These are phyloP conservation scores for Cadophora luteo-olivacea DNA, from an alignment of 2,329 filamentous ascomycete species.

Conservation along the genomic window DNA sequence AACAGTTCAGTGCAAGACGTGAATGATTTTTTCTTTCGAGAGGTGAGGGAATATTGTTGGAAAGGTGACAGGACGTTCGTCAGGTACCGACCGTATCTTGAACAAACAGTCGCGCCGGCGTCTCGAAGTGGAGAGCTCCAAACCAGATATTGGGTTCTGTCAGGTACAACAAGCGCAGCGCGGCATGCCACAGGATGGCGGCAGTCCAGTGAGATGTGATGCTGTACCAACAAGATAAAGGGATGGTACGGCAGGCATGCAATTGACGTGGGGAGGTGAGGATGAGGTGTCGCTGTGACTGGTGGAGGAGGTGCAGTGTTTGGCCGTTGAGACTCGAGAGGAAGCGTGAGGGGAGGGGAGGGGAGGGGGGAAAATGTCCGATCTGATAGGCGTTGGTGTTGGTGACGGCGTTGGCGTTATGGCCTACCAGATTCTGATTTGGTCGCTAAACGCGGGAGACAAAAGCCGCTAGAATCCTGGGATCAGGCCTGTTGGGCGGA, in stretches of 20 bases:
- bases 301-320: neutral
- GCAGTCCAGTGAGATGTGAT: no score
- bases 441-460: constrained; percentile 7
- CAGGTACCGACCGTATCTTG: no score
- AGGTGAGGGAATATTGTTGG: no score
- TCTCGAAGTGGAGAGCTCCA: neutral
- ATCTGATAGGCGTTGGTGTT: neutral
- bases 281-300: neutral
- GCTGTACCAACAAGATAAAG: neutral
- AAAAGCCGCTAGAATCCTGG: neutral
- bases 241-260: no score
- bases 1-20: no score
- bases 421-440: neutral
- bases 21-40: no score
- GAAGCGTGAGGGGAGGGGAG: neutral
- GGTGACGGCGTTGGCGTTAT: neutral
- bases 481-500: neutral
- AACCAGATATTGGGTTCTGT: neutral
- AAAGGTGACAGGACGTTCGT: no score
- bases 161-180: constrained; percentile 4
- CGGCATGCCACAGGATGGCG: neutral
- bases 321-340: no score
- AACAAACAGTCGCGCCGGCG: neutral
- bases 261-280: no score
- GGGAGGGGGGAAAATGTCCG: neutral